Conservation (phyloP, 768 basidiomycete species). For the Coprinopsis cinerea region DNA sequence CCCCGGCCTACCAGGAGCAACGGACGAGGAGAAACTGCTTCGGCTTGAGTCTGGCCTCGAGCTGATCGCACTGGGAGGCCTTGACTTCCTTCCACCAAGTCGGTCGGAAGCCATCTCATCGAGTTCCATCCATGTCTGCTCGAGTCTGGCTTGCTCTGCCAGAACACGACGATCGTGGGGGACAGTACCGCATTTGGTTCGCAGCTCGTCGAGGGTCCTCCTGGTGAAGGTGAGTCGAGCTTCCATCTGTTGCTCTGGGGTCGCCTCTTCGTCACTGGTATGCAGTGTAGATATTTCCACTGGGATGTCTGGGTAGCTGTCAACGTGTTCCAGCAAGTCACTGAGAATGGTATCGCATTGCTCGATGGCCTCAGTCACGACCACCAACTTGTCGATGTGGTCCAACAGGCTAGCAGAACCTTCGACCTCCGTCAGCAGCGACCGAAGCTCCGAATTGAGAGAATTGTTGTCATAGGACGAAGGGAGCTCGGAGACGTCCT, state of each 20-base stretch:
- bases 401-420: slow-evolving; percentile 42
- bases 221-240: slow-evolving; percentile 62
- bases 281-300: slow-evolving; percentile 44
- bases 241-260: slow-evolving; percentile 63
- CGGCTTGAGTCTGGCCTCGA: slow-evolving; percentile 54
- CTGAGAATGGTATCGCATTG: slow-evolving; percentile 73
- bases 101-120: slow-evolving; percentile 76
- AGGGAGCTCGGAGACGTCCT: slow-evolving; percentile 45
- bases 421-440: slow-evolving; percentile 55
- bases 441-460: slow-evolving; percentile 54
- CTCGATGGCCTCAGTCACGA: slow-evolving; percentile 42
- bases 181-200: slow-evolving; percentile 34
- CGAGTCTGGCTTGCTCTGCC: slow-evolving; percentile 57
- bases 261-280: slow-evolving; percentile 27
- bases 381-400: slow-evolving; percentile 48
- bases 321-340: slow-evolving; percentile 79
- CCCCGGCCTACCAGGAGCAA: slow-evolving; percentile 11
- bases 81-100: slow-evolving; percentile 53
- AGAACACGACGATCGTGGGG: slow-evolving; percentile 55
- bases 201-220: slow-evolving; percentile 42
- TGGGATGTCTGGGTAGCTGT: slow-evolving; percentile 70
- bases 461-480: slow-evolving; percentile 30
- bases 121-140: slow-evolving; percentile 77
- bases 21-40: slow-evolving; percentile 46
- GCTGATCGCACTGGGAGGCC: slow-evolving; percentile 60